phyloP scores from a whole-genome alignment of 441 rosid genomes.

The Gossypium davidsonii region DNA sequence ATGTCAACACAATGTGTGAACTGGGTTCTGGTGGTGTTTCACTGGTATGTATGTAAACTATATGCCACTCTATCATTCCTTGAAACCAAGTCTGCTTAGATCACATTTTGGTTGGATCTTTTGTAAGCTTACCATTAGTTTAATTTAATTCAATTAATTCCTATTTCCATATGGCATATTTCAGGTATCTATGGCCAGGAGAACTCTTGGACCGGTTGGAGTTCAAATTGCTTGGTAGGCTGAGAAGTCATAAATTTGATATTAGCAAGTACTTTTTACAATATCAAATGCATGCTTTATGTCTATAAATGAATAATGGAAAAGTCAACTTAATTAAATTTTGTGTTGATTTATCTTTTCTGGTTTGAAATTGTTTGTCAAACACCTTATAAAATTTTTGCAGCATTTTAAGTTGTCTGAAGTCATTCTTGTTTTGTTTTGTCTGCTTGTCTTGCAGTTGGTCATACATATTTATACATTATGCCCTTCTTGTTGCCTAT shows the following conservation, averaged over 20 bases:
- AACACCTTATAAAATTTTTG: not conserved
- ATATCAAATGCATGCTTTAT: not conserved
- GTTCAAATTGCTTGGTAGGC: constrained; percentile 80
- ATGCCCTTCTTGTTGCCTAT: constrained; percentile 82
- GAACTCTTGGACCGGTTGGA: constrained; percentile 74
- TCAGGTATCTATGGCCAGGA: constrained; percentile 89
- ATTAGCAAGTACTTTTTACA: constrained; percentile 6
- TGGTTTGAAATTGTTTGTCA: not conserved
- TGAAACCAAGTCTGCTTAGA: not conserved
- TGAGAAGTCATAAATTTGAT: constrained; percentile 7
- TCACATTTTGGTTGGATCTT: not conserved
- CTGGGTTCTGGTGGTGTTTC: constrained; percentile 92
- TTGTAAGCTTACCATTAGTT: too few species aligned
- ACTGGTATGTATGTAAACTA: constrained; percentile 36
- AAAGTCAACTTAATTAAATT: not conserved
- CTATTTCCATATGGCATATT: constrained; percentile 16
- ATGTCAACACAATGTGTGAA: constrained; percentile 86
- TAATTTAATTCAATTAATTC: not conserved
- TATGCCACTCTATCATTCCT: not conserved
- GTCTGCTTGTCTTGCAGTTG: constrained; percentile 53
- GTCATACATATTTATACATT: constrained; percentile 87
- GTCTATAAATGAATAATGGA: not conserved
- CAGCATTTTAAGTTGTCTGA: not conserved
- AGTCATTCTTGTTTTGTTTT: constrained; percentile 8
- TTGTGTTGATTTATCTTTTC: not conserved